phyloP scores from a whole-genome alignment of 805 yeast species.

The Pichia gijzeniarum region DNA sequence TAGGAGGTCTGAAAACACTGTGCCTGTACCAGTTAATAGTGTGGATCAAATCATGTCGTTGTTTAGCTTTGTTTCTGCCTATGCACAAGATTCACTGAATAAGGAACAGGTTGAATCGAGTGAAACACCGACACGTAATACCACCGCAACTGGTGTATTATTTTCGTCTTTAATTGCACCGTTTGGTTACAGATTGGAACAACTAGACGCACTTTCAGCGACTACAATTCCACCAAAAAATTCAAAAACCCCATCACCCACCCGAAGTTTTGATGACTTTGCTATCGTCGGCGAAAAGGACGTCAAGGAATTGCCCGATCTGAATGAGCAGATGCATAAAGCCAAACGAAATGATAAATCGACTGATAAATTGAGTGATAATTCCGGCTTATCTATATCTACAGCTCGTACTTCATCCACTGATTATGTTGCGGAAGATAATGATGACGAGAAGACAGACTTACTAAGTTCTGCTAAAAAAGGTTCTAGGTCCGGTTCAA shows the following conservation, averaged over 20 bases:
- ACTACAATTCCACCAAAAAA: not conserved
- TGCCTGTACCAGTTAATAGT: too few species aligned
- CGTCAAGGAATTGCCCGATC: conserved; percentile 11
- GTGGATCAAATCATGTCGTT: too few species aligned
- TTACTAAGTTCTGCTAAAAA: not conserved
- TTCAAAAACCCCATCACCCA: conserved; percentile 3
- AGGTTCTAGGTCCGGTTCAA: conserved; percentile 4
- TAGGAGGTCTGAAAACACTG: too few species aligned
- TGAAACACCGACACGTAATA: not conserved
- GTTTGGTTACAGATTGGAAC: not conserved
- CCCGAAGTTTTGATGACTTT: conserved; percentile 31
- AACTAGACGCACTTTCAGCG: not conserved
- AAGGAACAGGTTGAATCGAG: not conserved
- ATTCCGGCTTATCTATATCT: not conserved
- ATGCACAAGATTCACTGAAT: not conserved
- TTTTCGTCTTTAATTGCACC: conserved; percentile 8
- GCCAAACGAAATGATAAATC: not conserved
- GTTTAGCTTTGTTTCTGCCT: too few species aligned
- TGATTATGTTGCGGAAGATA: not conserved
- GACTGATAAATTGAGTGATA: not conserved
- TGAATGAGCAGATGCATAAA: not conserved
- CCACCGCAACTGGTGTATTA: not conserved
- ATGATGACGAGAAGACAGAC: not conserved
- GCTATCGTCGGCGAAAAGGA: conserved; percentile 39
- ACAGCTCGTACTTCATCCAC: not conserved